phyloP scores from a whole-genome alignment of 148 eudicot species.

The Hydrangea macrophylla region DNA sequence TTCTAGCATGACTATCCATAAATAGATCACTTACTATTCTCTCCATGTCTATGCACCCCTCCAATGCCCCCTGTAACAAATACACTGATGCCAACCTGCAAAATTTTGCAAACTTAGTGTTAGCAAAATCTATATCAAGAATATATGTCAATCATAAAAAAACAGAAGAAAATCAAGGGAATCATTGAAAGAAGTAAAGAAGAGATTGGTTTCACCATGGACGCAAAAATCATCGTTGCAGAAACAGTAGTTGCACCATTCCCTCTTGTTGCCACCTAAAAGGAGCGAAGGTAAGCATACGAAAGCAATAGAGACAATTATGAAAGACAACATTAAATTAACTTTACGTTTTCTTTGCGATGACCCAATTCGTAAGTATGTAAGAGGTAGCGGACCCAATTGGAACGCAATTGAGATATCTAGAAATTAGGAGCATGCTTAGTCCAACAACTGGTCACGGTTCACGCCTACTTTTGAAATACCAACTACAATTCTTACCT shows the following conservation, averaged over 20 bases:
- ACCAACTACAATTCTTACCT: no score
- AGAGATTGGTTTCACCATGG: conserved; percentile 53
- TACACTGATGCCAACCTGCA: conserved; percentile 86
- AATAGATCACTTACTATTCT: conserved; percentile 48
- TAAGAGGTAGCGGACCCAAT: no score
- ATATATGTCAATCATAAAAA: background rate
- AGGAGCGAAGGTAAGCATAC: background rate
- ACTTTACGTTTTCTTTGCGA: no score
- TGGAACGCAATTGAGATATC: no score
- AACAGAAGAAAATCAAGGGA: conserved; percentile 2
- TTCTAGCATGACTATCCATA: background rate
- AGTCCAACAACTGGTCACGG: no score
- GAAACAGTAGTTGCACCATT: conserved; percentile 98
- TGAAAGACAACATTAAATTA: no score
- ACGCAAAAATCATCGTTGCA: conserved; percentile 89
- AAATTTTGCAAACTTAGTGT: conserved; percentile 2
- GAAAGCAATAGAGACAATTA: background rate
- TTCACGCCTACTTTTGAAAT: no score
- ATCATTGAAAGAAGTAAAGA: background rate
- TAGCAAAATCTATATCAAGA: background rate
- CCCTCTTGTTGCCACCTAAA: conserved; percentile 71
- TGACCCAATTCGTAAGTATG: no score
- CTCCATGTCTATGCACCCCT: conserved; percentile 94
- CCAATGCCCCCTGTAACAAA: conserved; percentile 98
- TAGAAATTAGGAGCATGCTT: no score